Evolutionary conservation across 2,329 filamentous ascomycete genomes (phyloP).

Genomic region (Rosellinia necatrix): DNA sequence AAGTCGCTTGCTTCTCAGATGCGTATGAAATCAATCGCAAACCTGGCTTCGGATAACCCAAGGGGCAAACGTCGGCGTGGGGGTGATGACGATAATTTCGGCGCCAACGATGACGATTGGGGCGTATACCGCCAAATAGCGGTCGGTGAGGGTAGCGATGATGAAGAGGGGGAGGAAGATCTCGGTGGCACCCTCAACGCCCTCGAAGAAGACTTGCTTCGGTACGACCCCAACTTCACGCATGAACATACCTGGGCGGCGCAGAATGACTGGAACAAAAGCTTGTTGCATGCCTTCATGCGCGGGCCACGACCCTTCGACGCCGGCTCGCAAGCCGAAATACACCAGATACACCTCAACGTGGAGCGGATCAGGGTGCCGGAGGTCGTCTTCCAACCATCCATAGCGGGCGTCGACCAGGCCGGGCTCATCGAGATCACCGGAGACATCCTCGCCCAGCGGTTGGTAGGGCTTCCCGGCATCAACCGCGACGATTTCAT

Average conservation of each 20-base stretch:
- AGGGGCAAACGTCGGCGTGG: conserved; percentile 82
- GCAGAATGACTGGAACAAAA: conserved; percentile 94
- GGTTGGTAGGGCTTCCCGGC: conserved; percentile 62
- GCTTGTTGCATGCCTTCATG: conserved; percentile 84
- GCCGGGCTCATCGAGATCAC: conserved; percentile 92
- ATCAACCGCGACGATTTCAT: conserved; percentile 70
- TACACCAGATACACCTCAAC: conserved; percentile 91
- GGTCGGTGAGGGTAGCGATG: conserved; percentile 75
- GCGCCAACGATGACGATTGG: conserved; percentile 97
- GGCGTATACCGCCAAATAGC: conserved; percentile 93
- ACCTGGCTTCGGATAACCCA: conserved; percentile 88
- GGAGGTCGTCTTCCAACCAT: conserved; percentile 90
- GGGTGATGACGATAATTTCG: conserved; percentile 94
- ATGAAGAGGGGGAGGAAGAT: conserved; percentile 88
- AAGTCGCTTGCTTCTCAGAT: conserved; percentile 96
- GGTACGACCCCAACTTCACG: conserved; percentile 85
- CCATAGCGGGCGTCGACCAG: conserved; percentile 90
- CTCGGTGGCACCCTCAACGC: conserved; percentile 72
- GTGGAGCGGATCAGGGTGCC: conserved; percentile 94
- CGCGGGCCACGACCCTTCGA: conserved; percentile 89
- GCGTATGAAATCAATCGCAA: conserved; percentile 97
- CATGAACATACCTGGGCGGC: conserved; percentile 92
- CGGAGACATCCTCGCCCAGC: conserved; percentile 84
- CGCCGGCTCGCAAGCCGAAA: conserved; percentile 74
- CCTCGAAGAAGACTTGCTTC: conserved; percentile 82